Conservation (phyloP, 495 filamentous ascomycete species). For the Talaromyces stipitatus region DNA sequence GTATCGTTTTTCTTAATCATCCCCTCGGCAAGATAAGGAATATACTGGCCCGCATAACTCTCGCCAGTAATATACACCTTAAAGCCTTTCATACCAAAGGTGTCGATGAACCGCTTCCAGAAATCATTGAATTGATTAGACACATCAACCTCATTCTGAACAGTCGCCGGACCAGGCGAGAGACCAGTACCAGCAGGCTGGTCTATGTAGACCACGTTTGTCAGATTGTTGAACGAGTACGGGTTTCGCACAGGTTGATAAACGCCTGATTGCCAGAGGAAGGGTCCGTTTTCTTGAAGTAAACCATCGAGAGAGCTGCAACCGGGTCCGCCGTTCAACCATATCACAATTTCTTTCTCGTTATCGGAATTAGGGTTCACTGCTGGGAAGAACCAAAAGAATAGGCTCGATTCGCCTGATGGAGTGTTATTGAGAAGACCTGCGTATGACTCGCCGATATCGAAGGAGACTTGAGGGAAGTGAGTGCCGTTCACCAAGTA, state of each 20-base stretch:
- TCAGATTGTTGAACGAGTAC: slow-evolving; percentile 61
- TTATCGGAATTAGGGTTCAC: slow-evolving; percentile 35
- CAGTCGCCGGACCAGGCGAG: slow-evolving; percentile 52
- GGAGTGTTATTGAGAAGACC: slow-evolving; percentile 64
- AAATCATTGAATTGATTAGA: slow-evolving; percentile 63
- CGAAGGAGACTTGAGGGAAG: slow-evolving; percentile 67
- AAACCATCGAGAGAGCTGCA: slow-evolving; percentile 62
- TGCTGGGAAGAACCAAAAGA: slow-evolving; percentile 73
- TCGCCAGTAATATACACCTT: slow-evolving; percentile 66
- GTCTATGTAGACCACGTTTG: slow-evolving; percentile 64
- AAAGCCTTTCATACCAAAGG: slow-evolving; percentile 53
- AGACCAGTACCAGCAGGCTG: slow-evolving; percentile 76
- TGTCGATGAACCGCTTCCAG: slow-evolving; percentile 62
- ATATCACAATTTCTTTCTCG: slow-evolving; percentile 63
- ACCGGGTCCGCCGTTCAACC: slow-evolving; percentile 62
- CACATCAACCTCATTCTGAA: slow-evolving; percentile 56
- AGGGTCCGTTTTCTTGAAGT: slow-evolving; percentile 59
- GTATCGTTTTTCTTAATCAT: slow-evolving; percentile 65
- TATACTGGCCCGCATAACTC: slow-evolving; percentile 68
- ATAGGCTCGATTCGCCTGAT: slow-evolving; percentile 46
- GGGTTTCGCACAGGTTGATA: slow-evolving; percentile 50
- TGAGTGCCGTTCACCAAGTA: slow-evolving; percentile 59
- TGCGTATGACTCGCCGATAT: slow-evolving; percentile 70
- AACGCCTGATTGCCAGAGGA: slow-evolving; percentile 54
- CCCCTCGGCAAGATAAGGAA: slow-evolving; percentile 70